Conservation (phyloP, 805 yeast species). For the Komagataella phaffii region DNA sequence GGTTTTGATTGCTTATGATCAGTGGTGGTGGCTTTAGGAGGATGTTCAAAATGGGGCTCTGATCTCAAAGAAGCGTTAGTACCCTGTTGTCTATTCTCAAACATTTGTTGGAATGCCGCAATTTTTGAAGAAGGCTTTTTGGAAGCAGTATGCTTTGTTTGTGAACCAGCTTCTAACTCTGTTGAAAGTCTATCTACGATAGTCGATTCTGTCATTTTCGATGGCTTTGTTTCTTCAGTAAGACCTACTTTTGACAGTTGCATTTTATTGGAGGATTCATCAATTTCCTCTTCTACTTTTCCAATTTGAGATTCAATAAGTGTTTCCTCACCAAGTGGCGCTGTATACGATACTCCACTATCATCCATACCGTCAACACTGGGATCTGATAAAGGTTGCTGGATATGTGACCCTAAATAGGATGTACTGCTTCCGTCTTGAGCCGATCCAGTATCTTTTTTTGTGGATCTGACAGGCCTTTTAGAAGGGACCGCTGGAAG, state of each 20-base stretch:
- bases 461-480: background rate
- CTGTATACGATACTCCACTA: background rate
- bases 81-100: slow-evolving; percentile 32
- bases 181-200: background rate
- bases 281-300: background rate
- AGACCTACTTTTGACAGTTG: background rate
- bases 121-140: slow-evolving; percentile 68
- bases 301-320: background rate
- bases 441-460: background rate
- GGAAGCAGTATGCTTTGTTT: slow-evolving; percentile 45
- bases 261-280: too few species aligned
- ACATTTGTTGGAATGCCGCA: slow-evolving; percentile 73
- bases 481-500: background rate
- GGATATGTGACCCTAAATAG: background rate
- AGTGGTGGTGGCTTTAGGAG: background rate
- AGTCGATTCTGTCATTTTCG: background rate
- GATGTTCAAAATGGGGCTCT: background rate
- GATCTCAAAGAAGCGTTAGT: background rate
- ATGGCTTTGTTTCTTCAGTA: background rate
- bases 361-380: background rate
- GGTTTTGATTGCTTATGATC: background rate
- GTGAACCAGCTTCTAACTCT: slow-evolving; percentile 1
- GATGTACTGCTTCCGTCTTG: background rate
- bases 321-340: background rate
- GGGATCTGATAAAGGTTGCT: background rate